Percentiles rank a stretch among this genome's conserved stretches.
Evolutionary conservation across 2,329 filamentous ascomycete species (phyloP).

Genomic region (Ascochyta fabae): DNA sequence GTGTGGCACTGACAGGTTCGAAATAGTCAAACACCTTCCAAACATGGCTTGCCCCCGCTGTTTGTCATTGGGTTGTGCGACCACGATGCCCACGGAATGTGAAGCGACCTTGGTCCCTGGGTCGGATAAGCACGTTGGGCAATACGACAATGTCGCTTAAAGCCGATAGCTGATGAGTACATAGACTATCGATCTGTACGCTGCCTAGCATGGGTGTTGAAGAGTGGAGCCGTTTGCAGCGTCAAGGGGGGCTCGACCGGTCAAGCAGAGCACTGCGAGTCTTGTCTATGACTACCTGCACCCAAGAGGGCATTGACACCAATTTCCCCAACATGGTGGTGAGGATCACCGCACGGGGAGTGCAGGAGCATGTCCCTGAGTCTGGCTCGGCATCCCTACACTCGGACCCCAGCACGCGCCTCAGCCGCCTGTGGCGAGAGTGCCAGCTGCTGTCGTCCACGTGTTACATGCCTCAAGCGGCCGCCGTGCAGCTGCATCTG

Average conservation of each 20-base stretch:
- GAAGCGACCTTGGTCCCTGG: slow-evolving; percentile 16
- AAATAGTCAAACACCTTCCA: slow-evolving; percentile 18
- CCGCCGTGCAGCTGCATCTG: slow-evolving; percentile 15
- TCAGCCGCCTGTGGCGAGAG: slow-evolving; percentile 17
- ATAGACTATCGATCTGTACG: slow-evolving; percentile 20
- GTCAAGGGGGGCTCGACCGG: slow-evolving; percentile 3
- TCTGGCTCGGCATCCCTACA: neutral
- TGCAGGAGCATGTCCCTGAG: neutral
- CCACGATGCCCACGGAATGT: slow-evolving; percentile 6
- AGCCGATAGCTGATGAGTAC: slow-evolving; percentile 10
- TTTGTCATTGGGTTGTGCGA: slow-evolving; percentile 14
- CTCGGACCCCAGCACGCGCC: slow-evolving; percentile 5
- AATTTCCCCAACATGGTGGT: slow-evolving; percentile 13
- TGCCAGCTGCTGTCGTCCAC: slow-evolving; percentile 22
- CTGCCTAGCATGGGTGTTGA: slow-evolving; percentile 1
- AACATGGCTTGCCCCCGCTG: slow-evolving; percentile 11
- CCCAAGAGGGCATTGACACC: neutral
- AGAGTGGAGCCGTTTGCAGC: neutral
- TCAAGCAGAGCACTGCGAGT: neutral
- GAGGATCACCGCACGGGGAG: slow-evolving; percentile 13
- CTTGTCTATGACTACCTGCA: neutral
- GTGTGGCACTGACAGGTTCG: slow-evolving; percentile 21
- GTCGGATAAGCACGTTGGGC: slow-evolving; percentile 13
- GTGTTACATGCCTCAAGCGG: slow-evolving; percentile 25
- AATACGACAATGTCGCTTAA: slow-evolving; percentile 10